Base-by-base conservation (phyloP, 2,329 filamentous ascomycete genomes). In the Claviceps citrina region DNA sequence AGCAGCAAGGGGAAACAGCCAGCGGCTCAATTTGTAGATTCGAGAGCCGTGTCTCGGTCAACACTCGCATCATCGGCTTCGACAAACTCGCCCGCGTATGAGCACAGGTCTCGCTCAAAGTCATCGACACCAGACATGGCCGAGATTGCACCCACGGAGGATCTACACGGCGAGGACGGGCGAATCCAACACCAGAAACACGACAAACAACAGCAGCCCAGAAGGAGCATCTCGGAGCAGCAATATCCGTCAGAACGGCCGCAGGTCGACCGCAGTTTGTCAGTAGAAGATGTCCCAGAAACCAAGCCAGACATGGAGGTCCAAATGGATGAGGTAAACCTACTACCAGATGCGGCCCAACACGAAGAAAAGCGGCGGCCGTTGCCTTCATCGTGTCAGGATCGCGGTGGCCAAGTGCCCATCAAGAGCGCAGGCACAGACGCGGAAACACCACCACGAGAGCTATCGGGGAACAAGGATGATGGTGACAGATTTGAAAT, bases 1-100 rank as follows among this genome's bases (percentile, higher is more conserved):
- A 73, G 68, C 45, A 77, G 70, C 48, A 77, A 76, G 47, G 73
- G 73, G 1, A 78, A 78, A 52, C 61, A 66, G 32, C 66, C 64
- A 22, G 61, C 45, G 41, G 50, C 42, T 15, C 46, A 36, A 51
- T 64, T 58, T 27, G 49, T 51, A 9, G 51, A 49, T 25, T 68
- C 70, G 7, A 64, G 73, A 41, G 76, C 70, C 8, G 61, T 70
- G 0, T 78, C 74, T n/a, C 62, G 70, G 42, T 72, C 68, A n/a
- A 76, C 71, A 2, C 56, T 76, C n/a, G 61, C 61, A 7, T 73
- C 70, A 3, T 53, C 46, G 10, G 50, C 56, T 22, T 62, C 65
- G 16, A 47, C 42, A 36, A 58, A 62, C 1, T 58, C 59, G 4
- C 49, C 51, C 3, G 45, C 45, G 1, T 26, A 49, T 15, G 48